phyloP scores from a whole-genome alignment of 1,284 basidiomycete species.

The Schizopora paradoxa region DNA sequence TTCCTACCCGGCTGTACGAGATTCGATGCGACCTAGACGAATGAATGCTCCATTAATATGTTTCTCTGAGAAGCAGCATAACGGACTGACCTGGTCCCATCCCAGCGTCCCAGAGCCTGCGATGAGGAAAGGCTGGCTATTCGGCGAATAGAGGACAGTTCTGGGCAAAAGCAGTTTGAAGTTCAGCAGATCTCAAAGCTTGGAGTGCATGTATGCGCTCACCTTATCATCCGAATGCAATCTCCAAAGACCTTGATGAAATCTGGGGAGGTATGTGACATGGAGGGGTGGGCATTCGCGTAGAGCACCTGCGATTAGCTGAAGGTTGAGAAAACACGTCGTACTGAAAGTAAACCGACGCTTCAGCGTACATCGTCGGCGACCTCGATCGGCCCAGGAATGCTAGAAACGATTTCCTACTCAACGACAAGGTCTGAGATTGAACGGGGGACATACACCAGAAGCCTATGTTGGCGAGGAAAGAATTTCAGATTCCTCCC shows the following conservation, averaged over 20 bases:
- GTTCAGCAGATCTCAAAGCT: constrained; percentile 1
- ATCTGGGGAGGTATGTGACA: constrained; percentile 88
- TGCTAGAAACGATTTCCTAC: constrained; percentile 34
- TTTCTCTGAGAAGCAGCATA: not conserved
- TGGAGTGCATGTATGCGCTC: constrained; percentile 20
- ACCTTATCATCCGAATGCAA: constrained; percentile 83
- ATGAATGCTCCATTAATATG: no score
- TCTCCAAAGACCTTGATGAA: constrained; percentile 91
- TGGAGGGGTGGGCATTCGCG: constrained; percentile 83
- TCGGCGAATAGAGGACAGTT: constrained; percentile 70
- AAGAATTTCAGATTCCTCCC: constrained; percentile 14
- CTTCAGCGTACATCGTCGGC: constrained; percentile 59
- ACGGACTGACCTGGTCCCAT: constrained; percentile 69
- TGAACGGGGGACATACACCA: constrained; percentile 44
- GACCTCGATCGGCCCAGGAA: constrained; percentile 82
- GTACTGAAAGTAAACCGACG: constrained; percentile 1
- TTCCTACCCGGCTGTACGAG: constrained; percentile 77
- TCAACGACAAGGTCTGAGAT: not conserved
- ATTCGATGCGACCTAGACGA: constrained; percentile 72
- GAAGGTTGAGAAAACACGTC: not conserved
- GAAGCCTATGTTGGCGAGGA: constrained; percentile 38
- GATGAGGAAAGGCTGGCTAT: constrained; percentile 84
- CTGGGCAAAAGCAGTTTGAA: constrained; percentile 35
- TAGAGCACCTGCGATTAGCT: constrained; percentile 47
- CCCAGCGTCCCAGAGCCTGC: constrained; percentile 94